These are phyloP conservation scores for Datisca glomerata DNA, from an alignment of 306 rosid genomes.

Conservation along the genomic window DNA sequence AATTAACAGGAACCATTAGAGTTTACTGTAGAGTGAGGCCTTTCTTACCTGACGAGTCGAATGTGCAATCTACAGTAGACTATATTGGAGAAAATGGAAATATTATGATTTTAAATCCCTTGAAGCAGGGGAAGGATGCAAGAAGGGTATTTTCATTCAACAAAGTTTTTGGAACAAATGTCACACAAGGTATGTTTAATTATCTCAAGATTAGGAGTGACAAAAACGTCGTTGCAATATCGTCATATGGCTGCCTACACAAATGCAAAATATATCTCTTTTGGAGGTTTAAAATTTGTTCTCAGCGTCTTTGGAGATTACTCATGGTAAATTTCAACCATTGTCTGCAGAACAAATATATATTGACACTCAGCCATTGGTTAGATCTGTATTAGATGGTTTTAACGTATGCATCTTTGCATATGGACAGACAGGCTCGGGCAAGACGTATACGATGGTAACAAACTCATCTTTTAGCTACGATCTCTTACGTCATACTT, in stretches of 20 bases:
- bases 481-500: too few species aligned
- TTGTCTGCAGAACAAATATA: conserved; percentile 81
- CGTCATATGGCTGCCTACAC: too few species aligned
- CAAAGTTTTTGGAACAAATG: conserved; percentile 72
- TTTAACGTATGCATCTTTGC: conserved; percentile 92
- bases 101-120: conserved; percentile 84
- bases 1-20: conserved; percentile 68
- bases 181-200: conserved; percentile 76
- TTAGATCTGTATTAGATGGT: conserved; percentile 85
- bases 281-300: background rate
- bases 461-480: conserved; percentile 4
- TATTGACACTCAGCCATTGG: conserved; percentile 59
- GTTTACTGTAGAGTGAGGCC: conserved; percentile 96
- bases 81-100: conserved; percentile 93
- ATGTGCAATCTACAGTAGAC: conserved; percentile 64
- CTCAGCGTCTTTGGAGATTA: conserved; percentile 9
- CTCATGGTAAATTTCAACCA: conserved; percentile 11
- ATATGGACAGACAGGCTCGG: conserved; percentile 97
- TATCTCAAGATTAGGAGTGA: too few species aligned
- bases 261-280: background rate
- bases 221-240: too few species aligned
- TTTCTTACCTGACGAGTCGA: conserved; percentile 59
- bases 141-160: conserved; percentile 85
- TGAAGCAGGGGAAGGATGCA: conserved; percentile 75
- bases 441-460: conserved; percentile 98